Base-by-base conservation (phyloP, 2,329 filamentous ascomycete species). In the Venturia aucupariae region DNA sequence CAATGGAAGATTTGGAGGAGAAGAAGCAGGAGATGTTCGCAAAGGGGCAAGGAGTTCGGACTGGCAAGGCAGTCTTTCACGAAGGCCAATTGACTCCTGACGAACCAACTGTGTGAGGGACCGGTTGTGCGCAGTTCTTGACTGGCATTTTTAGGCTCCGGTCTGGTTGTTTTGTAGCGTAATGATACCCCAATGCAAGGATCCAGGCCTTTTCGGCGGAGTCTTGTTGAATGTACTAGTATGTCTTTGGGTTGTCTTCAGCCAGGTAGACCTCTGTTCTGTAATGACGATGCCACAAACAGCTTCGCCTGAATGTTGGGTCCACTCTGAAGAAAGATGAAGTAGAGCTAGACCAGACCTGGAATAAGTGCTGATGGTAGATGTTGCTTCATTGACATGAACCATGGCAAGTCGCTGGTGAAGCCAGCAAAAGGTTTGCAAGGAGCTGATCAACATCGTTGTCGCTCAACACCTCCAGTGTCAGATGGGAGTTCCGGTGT, bases 1-100 rank as follows among this genome's bases (percentile, higher is more conserved):
- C 69, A 15, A 66, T 70, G 48, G 70, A 73, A 15, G 73, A 72
- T 68, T 69, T 76, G 51, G 65, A 71, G 66, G 62, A 66, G 39
- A 71, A 71, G 69, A 63, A 73, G 64, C 64, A 65, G 64, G 71
- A 72, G 35, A 73, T 76, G 73, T 22, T 61, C 22, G 24, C 39
- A 17, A 35, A 35, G 51, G 41, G 35, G 17, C 11, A 30, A 60
- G 59, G 22, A 60, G 59, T 60, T 42, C 32, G 22, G 39, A 11
- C 3, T n/a, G 59, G 59, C 8, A 60, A 27, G 35, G 59, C 35
- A 42, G 35, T 44, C 35, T 13, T 41, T 3, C 27, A 38, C 15
- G 32, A 44, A n/a, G 59, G 38, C 41, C 59, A 60, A 32, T 35
- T 38, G 30, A 57, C 51, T 27, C 51, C 51, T 35, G 51, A n/a